A percentile compares a stretch with the other conserved stretches of the same genome.
These are phyloP conservation scores for Skeletonema tropicum DNA, from an alignment of 108 stramenopile species.

Conservation along the genomic window DNA sequence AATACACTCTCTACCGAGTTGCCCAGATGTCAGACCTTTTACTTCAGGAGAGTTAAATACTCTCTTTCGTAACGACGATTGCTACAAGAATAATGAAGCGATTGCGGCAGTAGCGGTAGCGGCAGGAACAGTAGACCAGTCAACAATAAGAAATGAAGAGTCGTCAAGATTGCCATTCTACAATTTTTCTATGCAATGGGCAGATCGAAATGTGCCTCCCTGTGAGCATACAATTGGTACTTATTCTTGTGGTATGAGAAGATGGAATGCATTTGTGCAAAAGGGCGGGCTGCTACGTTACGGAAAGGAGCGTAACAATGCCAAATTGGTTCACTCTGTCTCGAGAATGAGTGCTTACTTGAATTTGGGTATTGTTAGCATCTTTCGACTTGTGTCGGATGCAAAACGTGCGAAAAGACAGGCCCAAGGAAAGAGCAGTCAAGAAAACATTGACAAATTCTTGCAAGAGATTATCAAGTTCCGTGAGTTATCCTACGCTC, in stretches of 20 bases:
- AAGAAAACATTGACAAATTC: constrained; percentile 58
- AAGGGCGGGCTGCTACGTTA: constrained; percentile 49
- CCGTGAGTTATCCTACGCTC: constrained; percentile 68
- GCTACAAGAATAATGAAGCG: not conserved
- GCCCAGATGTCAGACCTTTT: constrained; percentile 31
- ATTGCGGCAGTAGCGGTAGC: not conserved
- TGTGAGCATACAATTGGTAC: constrained; percentile 72
- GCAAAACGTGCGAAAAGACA: constrained; percentile 31
- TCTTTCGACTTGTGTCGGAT: constrained; percentile 61
- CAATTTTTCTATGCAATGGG: constrained; percentile 54
- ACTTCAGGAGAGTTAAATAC: constrained; percentile 22
- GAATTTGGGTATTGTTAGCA: constrained; percentile 68
- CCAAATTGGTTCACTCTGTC: constrained; percentile 53
- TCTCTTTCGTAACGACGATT: constrained; percentile 19
- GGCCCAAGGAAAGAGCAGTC: constrained; percentile 1
- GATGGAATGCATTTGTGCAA: constrained; percentile 61
- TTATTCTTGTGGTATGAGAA: constrained; percentile 25
- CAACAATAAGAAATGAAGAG: not conserved
- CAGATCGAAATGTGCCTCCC: constrained; percentile 57
- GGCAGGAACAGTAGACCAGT: not conserved
- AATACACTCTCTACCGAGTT: constrained; percentile 7
- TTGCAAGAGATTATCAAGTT: constrained; percentile 74
- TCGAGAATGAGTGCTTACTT: constrained; percentile 73
- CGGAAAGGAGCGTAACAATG: constrained; percentile 56
- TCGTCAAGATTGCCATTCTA: constrained; percentile 5